Conservation (phyloP, 2,329 filamentous ascomycete genomes). For the Cladophialophora carrionii region DNA sequence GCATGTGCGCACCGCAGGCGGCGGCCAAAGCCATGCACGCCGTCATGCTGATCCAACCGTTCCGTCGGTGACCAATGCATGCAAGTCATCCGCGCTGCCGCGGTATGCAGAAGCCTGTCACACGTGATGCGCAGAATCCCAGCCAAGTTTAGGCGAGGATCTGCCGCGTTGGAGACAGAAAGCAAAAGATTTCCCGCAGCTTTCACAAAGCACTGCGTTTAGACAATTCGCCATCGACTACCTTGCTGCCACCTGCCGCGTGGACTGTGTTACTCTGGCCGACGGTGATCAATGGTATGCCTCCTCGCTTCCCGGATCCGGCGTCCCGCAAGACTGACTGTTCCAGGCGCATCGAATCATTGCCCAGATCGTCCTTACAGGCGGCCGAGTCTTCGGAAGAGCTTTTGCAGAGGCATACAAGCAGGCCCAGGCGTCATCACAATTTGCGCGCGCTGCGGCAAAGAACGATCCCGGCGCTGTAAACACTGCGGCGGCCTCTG, state of each 20-base stretch:
- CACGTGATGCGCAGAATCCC: slow-evolving; percentile 5
- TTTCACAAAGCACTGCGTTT: slow-evolving; percentile 10
- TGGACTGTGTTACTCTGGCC: slow-evolving; percentile 3
- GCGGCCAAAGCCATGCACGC: slow-evolving; percentile 1
- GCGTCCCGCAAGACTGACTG: slow-evolving; percentile 24
- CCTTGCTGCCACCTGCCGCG: slow-evolving; percentile 9
- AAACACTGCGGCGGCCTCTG: slow-evolving; percentile 64
- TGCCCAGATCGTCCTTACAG: slow-evolving; percentile 88
- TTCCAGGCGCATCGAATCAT: slow-evolving; percentile 90
- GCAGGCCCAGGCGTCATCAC: slow-evolving; percentile 84
- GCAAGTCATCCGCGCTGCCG: slow-evolving; percentile 5
- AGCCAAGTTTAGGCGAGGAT: slow-evolving; percentile 18
- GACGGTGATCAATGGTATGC: slow-evolving; percentile 27
- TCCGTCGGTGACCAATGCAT: slow-evolving; percentile 7
- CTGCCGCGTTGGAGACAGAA: slow-evolving; percentile 15
- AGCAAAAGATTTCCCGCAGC: slow-evolving; percentile 28
- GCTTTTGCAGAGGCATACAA: slow-evolving; percentile 94
- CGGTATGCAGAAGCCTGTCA: neutral
- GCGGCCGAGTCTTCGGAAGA: slow-evolving; percentile 86
- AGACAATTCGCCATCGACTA: slow-evolving; percentile 13
- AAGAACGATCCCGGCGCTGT: slow-evolving; percentile 55
- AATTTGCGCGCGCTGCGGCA: slow-evolving; percentile 74
- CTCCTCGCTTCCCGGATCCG: neutral
- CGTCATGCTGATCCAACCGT: neutral
- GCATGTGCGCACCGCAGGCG: slow-evolving; percentile 23